Evolutionary conservation across 1,139 yeast genomes (phyloP).

Genomic region (Eremothecium cymbalariae): DNA sequence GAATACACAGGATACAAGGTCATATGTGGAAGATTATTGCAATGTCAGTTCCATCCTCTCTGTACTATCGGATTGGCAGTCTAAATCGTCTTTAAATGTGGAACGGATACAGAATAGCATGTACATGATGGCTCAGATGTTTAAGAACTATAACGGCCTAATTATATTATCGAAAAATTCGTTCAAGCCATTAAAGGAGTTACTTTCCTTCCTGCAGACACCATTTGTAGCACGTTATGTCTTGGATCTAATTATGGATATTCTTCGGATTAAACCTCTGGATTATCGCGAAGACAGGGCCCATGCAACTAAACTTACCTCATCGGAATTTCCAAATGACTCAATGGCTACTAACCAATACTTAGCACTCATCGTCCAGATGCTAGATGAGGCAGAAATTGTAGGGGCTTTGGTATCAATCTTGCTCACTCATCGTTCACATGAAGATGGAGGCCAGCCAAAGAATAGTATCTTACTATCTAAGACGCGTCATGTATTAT

Average conservation of each 20-base stretch:
- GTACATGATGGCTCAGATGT: conserved; percentile 47
- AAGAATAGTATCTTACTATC: conserved; percentile 34
- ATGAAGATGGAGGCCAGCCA: conserved; percentile 35
- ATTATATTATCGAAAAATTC: conserved; percentile 54
- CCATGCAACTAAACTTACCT: conserved; percentile 17
- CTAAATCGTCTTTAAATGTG: conserved; percentile 38
- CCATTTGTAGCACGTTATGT: conserved; percentile 54
- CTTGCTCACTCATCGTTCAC: conserved; percentile 28
- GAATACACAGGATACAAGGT: conserved; percentile 52
- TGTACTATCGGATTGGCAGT: conserved; percentile 52
- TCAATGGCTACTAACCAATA: conserved; percentile 46
- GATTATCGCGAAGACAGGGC: conserved; percentile 40
- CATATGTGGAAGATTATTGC: conserved; percentile 46
- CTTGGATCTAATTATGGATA: conserved; percentile 63
- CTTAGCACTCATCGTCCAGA: conserved; percentile 48
- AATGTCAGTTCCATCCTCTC: conserved; percentile 60
- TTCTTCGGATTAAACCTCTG: conserved; percentile 52
- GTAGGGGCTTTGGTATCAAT: conserved; percentile 42
- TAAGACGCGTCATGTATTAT: conserved; percentile 55
- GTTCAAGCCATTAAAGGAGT: conserved; percentile 48
- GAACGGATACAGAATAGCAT: conserved; percentile 60
- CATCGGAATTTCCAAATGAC: conserved; percentile 29
- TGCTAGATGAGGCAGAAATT: conserved; percentile 51
- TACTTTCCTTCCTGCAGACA: conserved; percentile 55
- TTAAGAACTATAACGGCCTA: conserved; percentile 74